Evolutionary conservation across 139 green algal species (phyloP).

Genomic region (Pedinophyceae sp.): DNA sequence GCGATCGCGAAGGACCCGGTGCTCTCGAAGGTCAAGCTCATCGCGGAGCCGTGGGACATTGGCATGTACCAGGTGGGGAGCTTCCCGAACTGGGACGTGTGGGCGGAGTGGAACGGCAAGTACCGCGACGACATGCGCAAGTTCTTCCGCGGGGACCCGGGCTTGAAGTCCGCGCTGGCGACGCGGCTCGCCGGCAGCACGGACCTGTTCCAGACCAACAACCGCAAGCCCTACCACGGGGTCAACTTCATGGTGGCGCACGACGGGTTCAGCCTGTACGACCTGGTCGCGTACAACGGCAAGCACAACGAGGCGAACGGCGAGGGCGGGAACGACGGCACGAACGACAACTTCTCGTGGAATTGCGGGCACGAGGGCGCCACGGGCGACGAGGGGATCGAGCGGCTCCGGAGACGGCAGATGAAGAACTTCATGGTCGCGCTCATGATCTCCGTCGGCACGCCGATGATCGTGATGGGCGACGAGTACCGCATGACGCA

Average conservation of each 20-base stretch:
- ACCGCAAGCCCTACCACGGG: conserved; percentile 68
- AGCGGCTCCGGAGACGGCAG: conserved; percentile 46
- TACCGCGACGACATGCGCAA: conserved; percentile 69
- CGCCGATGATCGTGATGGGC: conserved; percentile 83
- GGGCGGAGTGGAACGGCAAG: conserved; percentile 85
- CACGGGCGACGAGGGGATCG: conserved; percentile 44
- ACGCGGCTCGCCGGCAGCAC: conserved; percentile 68
- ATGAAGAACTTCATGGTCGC: conserved; percentile 81
- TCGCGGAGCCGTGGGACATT: conserved; percentile 83
- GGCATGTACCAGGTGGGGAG: conserved; percentile 49
- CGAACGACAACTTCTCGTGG: conserved; percentile 96
- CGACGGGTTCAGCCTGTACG: conserved; percentile 85
- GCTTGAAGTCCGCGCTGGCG: conserved; percentile 81
- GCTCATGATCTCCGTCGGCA: conserved; percentile 76
- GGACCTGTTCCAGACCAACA: conserved; percentile 78
- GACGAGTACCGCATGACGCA: conserved; percentile 75
- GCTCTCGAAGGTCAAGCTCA: conserved; percentile 66
- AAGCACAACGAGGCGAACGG: conserved; percentile 49
- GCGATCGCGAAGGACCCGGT: conserved; percentile 64
- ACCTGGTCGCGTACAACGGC: conserved; percentile 74
- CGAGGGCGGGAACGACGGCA: conserved; percentile 53
- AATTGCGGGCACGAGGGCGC: conserved; percentile 89
- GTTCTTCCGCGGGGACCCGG: conserved; percentile 40
- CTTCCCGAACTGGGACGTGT: conserved; percentile 85
- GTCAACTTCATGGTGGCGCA: conserved; percentile 94